Evolutionary conservation across 768 basidiomycete species (phyloP), one percentile per base, ranked within the genome.

Genomic region (Boletus pseudo-olivaceus): DNA sequence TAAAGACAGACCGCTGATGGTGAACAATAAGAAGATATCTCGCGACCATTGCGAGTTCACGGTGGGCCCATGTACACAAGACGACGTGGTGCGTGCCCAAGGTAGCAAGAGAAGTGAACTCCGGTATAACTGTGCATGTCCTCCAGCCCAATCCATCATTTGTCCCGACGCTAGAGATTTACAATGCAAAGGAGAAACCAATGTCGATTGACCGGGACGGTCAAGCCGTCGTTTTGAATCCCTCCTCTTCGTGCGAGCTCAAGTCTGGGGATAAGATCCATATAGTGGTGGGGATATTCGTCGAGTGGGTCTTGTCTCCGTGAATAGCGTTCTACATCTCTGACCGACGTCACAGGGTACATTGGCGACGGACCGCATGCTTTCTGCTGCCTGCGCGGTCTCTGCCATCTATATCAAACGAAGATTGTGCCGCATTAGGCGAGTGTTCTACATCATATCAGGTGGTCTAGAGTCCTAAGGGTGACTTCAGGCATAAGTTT

Each of bases 21-120:
- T 90, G 43, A 78, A 78, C 54, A 77, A 75, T 71, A 83, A 83
- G 62, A 85, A 82, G 64, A 76, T 92, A 43, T 90, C 88, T 0
- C 75, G 77, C 29, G 72, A 80, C 20, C 84, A 88, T 57, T 82
- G 81, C 45, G 68, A 75, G 45, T 79, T 91, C 51, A 69, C 72
- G 6, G 83, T 90, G 4, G 83, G 76, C 1, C 57, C 71, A 4
- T 85, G 76, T 50, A 69, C 78, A 1, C 58, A 64, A 14, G 80
- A 82, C 37, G 77, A 88, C 54, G 75, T 77, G 54, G 88, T 89
- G 62, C 54, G 85, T 55, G 19, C n/a, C 51, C 37, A 23, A 27
- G n/a, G 1, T n/a, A 26, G 26, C 32, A 8, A 42, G 46, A n/a
- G 1, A 30, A 20, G 6, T 32, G 12, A 30, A 33, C 30, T 30